Base-by-base conservation (phyloP, 2,329 filamentous ascomycete genomes). In the Lecanoromycetidae sp. region DNA sequence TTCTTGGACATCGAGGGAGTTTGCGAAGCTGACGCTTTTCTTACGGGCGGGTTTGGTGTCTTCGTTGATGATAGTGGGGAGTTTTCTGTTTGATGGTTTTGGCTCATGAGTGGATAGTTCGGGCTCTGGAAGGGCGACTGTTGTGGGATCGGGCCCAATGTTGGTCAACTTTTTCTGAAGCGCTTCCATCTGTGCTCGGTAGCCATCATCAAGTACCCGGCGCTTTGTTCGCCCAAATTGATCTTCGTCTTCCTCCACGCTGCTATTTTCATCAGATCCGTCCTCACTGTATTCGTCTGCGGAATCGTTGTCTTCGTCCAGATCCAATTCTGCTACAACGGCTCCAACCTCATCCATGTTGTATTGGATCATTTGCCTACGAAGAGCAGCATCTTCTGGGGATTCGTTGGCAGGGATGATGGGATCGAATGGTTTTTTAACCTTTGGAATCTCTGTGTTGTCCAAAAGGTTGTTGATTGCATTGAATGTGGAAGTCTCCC, bases 291-390 rank as follows among this genome's bases (percentile, higher is more conserved):
- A 71, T n/a, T 78, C 72, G 15, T 71, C 66, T 2, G 70, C 71
- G 10, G 69, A 68, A n/a, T 71, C 60, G 42, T 62, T 62, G 15
- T 70, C 71, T 50, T 88, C 81, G 52, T 94, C 86, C 2, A 96
- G 64, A 49, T 93, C 78, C 37, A 98, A 75, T 65, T 96, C 87
- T 13, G 91, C 91, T 13, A 98, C 91, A 2, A 98, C 84, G 30
- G 86, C 79, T 3, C 87, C 87, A 48, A 98, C 81, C 62, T 96
- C 90, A 36, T 82, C 81, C 64, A 94, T 69, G 52, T 85, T 82
- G 60, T 96, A 98, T 53, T 84, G 75, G 6, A 96, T 72, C 88
- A 98, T 96, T 58, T 95, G 81, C 48, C 81, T 77, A 5, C 91
- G 80, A 20, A 94, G 64, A 26, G 75, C 75, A 3, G 87, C 84